Evolutionary conservation across 2,329 filamentous ascomycete genomes (phyloP).

Genomic region (Herpotrichia juniperi): DNA sequence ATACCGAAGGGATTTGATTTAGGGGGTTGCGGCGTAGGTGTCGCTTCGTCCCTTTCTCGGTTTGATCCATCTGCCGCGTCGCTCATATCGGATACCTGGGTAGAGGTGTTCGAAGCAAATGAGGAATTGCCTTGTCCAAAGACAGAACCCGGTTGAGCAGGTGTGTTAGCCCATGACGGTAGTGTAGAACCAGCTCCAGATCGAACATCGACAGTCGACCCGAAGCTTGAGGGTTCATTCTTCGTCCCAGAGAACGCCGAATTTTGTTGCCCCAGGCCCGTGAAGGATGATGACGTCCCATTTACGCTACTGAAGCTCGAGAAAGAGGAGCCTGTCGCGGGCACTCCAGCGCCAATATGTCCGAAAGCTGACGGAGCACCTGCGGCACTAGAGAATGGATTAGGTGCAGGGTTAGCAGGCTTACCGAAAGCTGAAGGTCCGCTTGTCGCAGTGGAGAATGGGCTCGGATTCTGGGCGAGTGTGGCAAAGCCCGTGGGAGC

Average conservation of each 20-base stretch:
- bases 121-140: conserved; percentile 37
- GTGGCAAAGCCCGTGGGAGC: not conserved
- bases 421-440: conserved; percentile 40
- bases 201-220: conserved; percentile 48
- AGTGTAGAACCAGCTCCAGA: conserved; percentile 40
- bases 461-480: conserved; percentile 21
- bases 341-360: conserved; percentile 29
- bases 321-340: conserved; percentile 33
- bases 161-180: conserved; percentile 39
- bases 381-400: conserved; percentile 30
- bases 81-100: conserved; percentile 36
- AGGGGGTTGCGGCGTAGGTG: conserved; percentile 39
- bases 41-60: conserved; percentile 40
- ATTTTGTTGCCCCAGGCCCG: conserved; percentile 36
- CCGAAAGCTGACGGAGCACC: conserved; percentile 37
- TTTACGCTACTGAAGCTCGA: conserved; percentile 31
- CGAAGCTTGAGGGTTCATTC: conserved; percentile 37
- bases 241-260: conserved; percentile 31
- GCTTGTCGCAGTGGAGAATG: conserved; percentile 29
- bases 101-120: conserved; percentile 25
- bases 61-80: conserved; percentile 29
- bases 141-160: conserved; percentile 32
- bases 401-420: conserved; percentile 32
- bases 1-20: conserved; percentile 39
- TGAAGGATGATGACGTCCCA: conserved; percentile 31